These are phyloP conservation scores for Penicillium silybi DNA, from an alignment of 495 filamentous ascomycete species.

Conservation along the genomic window DNA sequence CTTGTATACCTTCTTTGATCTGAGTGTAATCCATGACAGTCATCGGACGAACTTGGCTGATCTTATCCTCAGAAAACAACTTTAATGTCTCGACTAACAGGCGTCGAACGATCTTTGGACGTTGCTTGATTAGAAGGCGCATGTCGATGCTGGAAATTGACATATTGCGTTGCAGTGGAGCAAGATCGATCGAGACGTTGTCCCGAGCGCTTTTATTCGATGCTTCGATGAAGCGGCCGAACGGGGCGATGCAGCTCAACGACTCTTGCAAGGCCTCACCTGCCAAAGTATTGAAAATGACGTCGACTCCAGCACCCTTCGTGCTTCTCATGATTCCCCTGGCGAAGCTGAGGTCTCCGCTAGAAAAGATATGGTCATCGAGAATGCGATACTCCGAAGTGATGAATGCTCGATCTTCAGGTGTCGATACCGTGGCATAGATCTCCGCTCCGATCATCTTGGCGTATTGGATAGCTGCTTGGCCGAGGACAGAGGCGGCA, in stretches of 20 bases:
- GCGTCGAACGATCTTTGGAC: conserved; percentile 1
- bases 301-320: conserved; percentile 49
- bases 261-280: conserved; percentile 41
- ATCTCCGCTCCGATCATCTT: conserved; percentile 31
- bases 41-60: background rate
- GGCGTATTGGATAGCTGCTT: conserved; percentile 45
- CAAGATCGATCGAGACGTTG: conserved; percentile 19
- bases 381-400: conserved; percentile 33
- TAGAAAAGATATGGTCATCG: conserved; percentile 45
- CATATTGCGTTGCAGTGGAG: conserved; percentile 13
- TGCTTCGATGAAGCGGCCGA: conserved; percentile 45
- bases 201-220: conserved; percentile 31
- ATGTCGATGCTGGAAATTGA: conserved; percentile 27
- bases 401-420: conserved; percentile 39
- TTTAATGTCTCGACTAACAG: conserved; percentile 3
- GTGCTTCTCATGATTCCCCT: conserved; percentile 47
- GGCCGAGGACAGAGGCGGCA: conserved; percentile 43
- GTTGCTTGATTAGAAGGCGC: conserved; percentile 10
- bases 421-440: conserved; percentile 43
- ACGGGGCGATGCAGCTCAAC: conserved; percentile 47
- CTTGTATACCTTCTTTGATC: conserved; percentile 7
- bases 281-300: conserved; percentile 48
- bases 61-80: conserved; percentile 6
- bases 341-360: conserved; percentile 41
- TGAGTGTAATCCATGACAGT: conserved; percentile 7